Base-by-base conservation (phyloP, 1,284 basidiomycete species). In the Fomitopsis betulina region DNA sequence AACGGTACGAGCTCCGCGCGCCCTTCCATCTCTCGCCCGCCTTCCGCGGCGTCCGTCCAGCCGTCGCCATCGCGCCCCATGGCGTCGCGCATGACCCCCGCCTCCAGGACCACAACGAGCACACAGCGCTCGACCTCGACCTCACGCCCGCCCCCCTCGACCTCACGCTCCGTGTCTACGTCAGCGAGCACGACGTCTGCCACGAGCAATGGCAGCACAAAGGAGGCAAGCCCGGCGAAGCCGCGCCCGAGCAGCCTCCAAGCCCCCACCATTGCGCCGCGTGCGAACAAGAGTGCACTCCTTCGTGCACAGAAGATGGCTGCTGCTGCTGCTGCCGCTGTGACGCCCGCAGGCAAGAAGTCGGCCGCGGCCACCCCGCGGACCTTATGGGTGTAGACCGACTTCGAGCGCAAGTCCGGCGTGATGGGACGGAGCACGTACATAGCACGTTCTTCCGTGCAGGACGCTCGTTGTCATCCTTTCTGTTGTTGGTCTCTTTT, bases 241-340 rank as follows among this genome's bases (percentile, higher is more conserved):
- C 67, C 61, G n/a, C 72, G 64, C 17, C 83, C 80, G 5, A 82
- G 80, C 65, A 88, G 83, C 63, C 67, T 82, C 42, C 72, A 73
- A 53, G 76, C 76, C 2, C 88, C 89, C 1, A 75, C 78, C 2
- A 87, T 91, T 60, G 72, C 75, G 2, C 90, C 90, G 6, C 78
- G 88, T 53, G 81, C 78, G 57, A 93, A 93, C 70, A 84, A 81
- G 70, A 91, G 86, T 62, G 88, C 90, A 2, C 72, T 85, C n/a
- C 70, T 93, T 55, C 78, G 91, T 25, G 82, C 79, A 13, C 85
- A 85, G 61, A 90, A 90, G 73, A 78, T 81, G 75, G 83, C 68
- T 8, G 60, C 62, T n/a, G 64, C 68, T 2, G 57, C 55, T 17
- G 61, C 63, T 45, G 38, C 62, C 17, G 54, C 60, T 9, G 61